Percentiles rank a stretch among this genome's conserved stretches.
Evolutionary conservation across 2,329 filamentous ascomycete species (phyloP).

Genomic region (Neonectria magnoliae): DNA sequence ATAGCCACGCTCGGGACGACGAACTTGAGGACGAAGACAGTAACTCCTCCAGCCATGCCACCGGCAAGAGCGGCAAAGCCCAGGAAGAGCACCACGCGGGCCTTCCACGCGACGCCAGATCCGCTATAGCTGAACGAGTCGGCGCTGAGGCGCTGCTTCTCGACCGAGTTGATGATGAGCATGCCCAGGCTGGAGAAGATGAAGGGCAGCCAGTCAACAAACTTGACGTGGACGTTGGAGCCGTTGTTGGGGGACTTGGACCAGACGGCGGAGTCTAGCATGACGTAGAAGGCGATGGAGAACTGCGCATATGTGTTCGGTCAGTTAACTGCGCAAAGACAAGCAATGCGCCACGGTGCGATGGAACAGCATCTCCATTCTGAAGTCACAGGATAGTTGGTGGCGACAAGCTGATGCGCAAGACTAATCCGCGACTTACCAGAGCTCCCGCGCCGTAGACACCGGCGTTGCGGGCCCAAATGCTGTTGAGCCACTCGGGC

Average conservation of each 20-base stretch:
- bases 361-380: background rate
- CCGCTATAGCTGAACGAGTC: slow-evolving; percentile 72
- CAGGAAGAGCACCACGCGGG: slow-evolving; percentile 72
- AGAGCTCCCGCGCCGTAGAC: slow-evolving; percentile 71
- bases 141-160: slow-evolving; percentile 71
- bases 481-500: slow-evolving; percentile 74
- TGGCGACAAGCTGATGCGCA: background rate
- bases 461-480: slow-evolving; percentile 70
- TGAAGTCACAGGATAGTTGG: background rate
- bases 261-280: slow-evolving; percentile 75
- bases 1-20: slow-evolving; percentile 65
- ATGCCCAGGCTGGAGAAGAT: slow-evolving; percentile 74
- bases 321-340: slow-evolving; percentile 26
- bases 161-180: slow-evolving; percentile 77
- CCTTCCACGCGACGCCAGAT: slow-evolving; percentile 74
- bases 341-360: background rate
- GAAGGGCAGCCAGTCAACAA: slow-evolving; percentile 76
- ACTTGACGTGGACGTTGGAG: slow-evolving; percentile 69
- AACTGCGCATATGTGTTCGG: slow-evolving; percentile 53
- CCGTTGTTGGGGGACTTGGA: slow-evolving; percentile 69
- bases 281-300: slow-evolving; percentile 74
- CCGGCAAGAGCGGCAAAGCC: slow-evolving; percentile 73
- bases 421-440: slow-evolving; percentile 56
- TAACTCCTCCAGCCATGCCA: slow-evolving; percentile 76
- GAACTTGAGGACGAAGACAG: slow-evolving; percentile 73